phyloP scores from a whole-genome alignment of 1,284 basidiomycete species.

The Puccinia novopanici region DNA sequence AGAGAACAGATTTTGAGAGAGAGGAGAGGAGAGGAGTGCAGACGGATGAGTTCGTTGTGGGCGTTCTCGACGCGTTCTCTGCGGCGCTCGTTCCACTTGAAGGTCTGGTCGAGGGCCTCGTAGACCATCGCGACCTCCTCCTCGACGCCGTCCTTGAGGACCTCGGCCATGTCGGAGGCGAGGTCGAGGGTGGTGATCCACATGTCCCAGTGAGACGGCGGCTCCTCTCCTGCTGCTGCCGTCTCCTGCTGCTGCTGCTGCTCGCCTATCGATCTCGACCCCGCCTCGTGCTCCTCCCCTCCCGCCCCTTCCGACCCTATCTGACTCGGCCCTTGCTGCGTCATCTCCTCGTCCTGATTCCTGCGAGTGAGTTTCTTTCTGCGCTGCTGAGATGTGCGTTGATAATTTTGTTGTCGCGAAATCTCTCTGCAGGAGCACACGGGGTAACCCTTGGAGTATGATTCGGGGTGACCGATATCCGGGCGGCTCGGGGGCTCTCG shows the following conservation, averaged over 20 bases:
- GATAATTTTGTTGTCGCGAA: too few relatives aligned
- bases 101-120: constrained; percentile 46
- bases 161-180: constrained; percentile 39
- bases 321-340: background rate
- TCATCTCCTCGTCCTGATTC: background rate
- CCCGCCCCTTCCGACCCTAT: background rate
- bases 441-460: too few relatives aligned
- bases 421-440: too few relatives aligned
- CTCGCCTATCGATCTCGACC: background rate
- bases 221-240: constrained; percentile 8
- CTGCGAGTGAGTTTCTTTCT: too few relatives aligned
- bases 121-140: constrained; percentile 44
- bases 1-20: background rate
- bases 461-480: too few relatives aligned
- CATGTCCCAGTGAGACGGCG: constrained; percentile 21
- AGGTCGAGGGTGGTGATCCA: constrained; percentile 31
- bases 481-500: too few relatives aligned
- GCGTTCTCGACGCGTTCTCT: constrained; percentile 46
- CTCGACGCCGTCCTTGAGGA: constrained; percentile 41
- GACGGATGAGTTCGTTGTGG: constrained; percentile 40
- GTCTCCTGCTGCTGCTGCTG: background rate
- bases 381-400: too few relatives aligned
- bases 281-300: background rate
- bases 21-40: background rate
- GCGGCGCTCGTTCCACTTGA: constrained; percentile 46